Evolutionary conservation across 257 asterid genomes (phyloP).

Genomic region (Nicotiana paniculata): DNA sequence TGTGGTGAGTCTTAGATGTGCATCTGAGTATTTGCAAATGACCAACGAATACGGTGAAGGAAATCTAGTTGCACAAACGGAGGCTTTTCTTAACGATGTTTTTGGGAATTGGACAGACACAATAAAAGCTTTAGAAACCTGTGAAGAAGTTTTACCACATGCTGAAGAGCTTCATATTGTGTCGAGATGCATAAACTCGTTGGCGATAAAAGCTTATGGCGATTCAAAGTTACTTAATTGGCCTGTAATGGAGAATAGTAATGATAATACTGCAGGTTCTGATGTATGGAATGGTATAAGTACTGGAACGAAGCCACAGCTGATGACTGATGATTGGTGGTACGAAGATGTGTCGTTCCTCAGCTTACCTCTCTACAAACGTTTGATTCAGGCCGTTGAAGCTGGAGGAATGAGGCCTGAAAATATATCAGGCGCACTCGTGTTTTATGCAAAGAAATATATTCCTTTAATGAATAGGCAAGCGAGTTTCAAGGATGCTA

Average conservation of each 20-base stretch:
- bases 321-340: constrained; percentile 70
- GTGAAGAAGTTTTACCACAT: constrained; percentile 59
- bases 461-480: constrained; percentile 77
- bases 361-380: constrained; percentile 51
- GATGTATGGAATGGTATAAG: constrained; percentile 65
- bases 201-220: constrained; percentile 69
- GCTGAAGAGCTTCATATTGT: constrained; percentile 78
- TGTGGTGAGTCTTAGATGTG: constrained; percentile 70
- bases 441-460: constrained; percentile 69
- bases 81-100: constrained; percentile 50
- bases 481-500: constrained; percentile 56
- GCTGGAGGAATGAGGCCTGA: constrained; percentile 59
- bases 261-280: constrained; percentile 11
- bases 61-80: constrained; percentile 61
- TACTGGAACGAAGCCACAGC: constrained; percentile 14
- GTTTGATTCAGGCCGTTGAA: constrained; percentile 66
- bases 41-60: constrained; percentile 76
- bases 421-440: constrained; percentile 58
- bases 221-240: constrained; percentile 51
- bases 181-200: constrained; percentile 69
- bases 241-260: constrained; percentile 41
- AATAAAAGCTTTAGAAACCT: constrained; percentile 67
- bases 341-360: constrained; percentile 80
- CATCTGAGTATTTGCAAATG: constrained; percentile 83
- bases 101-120: constrained; percentile 76